Evolutionary conservation across 2,329 filamentous ascomycete species (phyloP), one percentile per base, ranked within the genome.

Genomic region (Didymosphaeria variabile): DNA sequence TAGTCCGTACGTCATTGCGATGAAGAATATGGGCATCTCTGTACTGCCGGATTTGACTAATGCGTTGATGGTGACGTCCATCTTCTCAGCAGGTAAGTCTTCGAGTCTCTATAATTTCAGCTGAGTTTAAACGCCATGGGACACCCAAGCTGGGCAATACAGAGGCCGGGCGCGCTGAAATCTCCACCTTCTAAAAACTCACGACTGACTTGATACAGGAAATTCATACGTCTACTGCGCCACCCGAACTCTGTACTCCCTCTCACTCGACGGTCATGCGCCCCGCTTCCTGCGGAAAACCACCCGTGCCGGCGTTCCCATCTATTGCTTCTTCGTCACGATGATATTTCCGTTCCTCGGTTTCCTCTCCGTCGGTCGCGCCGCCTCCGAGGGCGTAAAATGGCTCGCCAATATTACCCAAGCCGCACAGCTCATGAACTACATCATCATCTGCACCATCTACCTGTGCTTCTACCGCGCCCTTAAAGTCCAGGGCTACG

Each of bases 341-440:
- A 81, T 91, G 19, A 73, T 85, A 3, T 87, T 94, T 66, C 84
- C 88, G 1, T 79, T 91, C 1, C 80, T 94, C 8, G 85, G 88
- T 5, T 94, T 92, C 76, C 81, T 93, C 47, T 89, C 93, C 76
- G 84, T 93, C 26, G 88, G 86, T 15, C 83, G 86, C 60, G 83
- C 83, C 57, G 83, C 87, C 0, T 84, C 89, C 2, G 85, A 88
- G 17, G 91, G 92, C 0, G 80, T 93, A 62, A 82, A 83, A 58
- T 92, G 90, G 90, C 63, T 65, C 26, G 61, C 60, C 5, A 63
- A 63, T 29, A 36, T 65, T 7, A 61, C 58, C 5, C 60, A 62
- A 61, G 60, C 58, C 36, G 58, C 59, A 2, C 58, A 61, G 51
- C 51, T 63, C 2, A 52, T 65, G 46, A 59, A 65, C 53, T 65